Evolutionary conservation across 352 stramenopile species (phyloP).

Genomic region (Pythium rhizo-oryzae): DNA sequence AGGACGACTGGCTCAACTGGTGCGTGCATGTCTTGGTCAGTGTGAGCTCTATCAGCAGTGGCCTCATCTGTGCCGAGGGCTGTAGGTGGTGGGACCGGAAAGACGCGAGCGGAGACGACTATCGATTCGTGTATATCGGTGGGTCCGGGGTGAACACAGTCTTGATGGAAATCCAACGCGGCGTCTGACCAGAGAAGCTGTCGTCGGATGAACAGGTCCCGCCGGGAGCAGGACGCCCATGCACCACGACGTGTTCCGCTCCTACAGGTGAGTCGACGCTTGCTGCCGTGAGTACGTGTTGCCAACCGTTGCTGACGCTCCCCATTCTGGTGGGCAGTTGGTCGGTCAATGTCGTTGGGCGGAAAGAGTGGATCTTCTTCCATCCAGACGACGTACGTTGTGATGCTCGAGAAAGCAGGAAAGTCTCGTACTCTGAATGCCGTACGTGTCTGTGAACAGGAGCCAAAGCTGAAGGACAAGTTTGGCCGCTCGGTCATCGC

Average conservation of each 20-base stretch:
- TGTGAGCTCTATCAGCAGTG: not conserved
- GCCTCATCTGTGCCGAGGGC: not conserved
- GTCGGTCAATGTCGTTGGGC: conserved; percentile 96
- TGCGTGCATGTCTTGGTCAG: conserved; percentile 24
- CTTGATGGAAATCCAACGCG: no score
- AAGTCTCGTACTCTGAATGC: no score
- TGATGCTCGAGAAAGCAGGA: no score
- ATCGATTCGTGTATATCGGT: conserved; percentile 98
- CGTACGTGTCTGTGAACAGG: conserved; percentile 31
- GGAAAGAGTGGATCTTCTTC: conserved; percentile 94
- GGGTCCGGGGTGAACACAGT: not conserved
- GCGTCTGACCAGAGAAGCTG: no score
- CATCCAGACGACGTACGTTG: conserved; percentile 71
- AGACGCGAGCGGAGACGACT: conserved; percentile 77
- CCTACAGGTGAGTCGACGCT: conserved; percentile 76
- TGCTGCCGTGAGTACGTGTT: not conserved
- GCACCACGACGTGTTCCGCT: conserved; percentile 97
- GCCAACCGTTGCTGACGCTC: no score
- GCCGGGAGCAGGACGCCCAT: conserved; percentile 88
- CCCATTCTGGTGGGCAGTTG: conserved; percentile 59
- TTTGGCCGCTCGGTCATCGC: conserved; percentile 62
- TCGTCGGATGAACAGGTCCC: conserved; percentile 54
- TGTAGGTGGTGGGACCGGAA: conserved; percentile 81
- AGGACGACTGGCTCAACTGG: conserved; percentile 94
- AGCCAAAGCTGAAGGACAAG: conserved; percentile 73